These are phyloP conservation scores for Boehmeria nivea DNA, from an alignment of 306 rosid species.

Conservation along the genomic window DNA sequence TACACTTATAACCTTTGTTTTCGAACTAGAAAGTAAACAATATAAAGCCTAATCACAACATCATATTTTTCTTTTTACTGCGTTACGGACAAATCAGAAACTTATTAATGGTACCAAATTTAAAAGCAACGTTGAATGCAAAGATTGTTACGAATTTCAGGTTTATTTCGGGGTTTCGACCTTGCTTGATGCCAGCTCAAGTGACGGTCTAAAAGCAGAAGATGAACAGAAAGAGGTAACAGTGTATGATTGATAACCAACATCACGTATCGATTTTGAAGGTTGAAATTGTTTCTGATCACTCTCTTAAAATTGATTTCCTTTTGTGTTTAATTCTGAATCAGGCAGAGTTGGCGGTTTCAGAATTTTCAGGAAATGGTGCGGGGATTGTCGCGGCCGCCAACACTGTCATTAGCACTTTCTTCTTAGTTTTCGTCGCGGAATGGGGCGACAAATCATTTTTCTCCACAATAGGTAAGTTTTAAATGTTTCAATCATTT, in stretches of 20 bases:
- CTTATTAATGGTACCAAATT: constrained; percentile 12
- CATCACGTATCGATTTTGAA: background rate
- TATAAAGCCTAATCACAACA: too few relatives aligned
- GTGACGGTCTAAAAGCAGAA: constrained; percentile 68
- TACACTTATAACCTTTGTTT: constrained; percentile 30
- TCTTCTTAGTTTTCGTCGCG: constrained; percentile 82
- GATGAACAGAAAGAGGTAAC: constrained; percentile 96
- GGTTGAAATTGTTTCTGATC: background rate
- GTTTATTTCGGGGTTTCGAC: constrained; percentile 95
- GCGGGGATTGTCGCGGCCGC: constrained; percentile 83
- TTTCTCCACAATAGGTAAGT: constrained; percentile 92
- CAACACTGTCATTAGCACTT: constrained; percentile 68
- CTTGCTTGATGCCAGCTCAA: constrained; percentile 77
- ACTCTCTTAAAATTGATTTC: background rate
- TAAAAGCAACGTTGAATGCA: background rate
- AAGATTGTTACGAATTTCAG: constrained; percentile 34
- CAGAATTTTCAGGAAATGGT: constrained; percentile 80
- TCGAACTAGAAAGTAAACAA: too few relatives aligned
- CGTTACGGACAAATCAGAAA: too few relatives aligned
- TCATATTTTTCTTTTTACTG: too few relatives aligned
- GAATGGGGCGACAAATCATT: constrained; percentile 99
- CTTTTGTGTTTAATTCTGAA: constrained; percentile 19
- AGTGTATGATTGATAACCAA: background rate
- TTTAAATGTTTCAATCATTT: too few relatives aligned
- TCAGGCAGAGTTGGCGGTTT: constrained; percentile 96